Evolutionary conservation across 208 protist genomes (phyloP), one percentile per base, ranked within the genome.

Genomic region (Trypanosomatidae sp.): DNA sequence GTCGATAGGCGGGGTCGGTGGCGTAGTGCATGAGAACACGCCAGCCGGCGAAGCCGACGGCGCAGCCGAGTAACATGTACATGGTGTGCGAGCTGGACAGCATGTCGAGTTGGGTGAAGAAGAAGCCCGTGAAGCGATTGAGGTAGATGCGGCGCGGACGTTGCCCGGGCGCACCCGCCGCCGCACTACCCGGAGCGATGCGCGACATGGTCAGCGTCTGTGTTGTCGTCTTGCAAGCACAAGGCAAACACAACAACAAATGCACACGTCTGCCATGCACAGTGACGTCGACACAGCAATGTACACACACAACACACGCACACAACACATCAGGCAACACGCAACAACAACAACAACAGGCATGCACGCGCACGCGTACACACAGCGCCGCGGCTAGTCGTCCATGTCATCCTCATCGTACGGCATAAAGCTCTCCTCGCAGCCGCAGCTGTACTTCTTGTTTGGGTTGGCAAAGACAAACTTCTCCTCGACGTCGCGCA

Each of bases 391-490:
- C 41, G 32, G 38, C 16, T 61, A 48, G 23, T 75, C 65, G 37
- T 75, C 66, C 43, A 80, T 27, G 42, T 92, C 76, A 43, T 89
- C 77, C 20, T 52, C 71, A 44, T 83, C 80, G 61, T 86, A 89
- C 4, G 84, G 84, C 84, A 93, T 93, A 51, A 98, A 98, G 42
- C 89, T 97, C 52, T 98, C 94, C 51, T 96, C 94, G 65, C 96
- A 98, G 13, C 95, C 96, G 65, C 96, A 98, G 8, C 71, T 72
- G 43, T 80, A 88, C 50, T 96, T 97, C 48, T 96, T 82, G 60
- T 97, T 98, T 1, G 96, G 96, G 56, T 98, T 98, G 39, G 81
- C 74, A 68, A 98, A 98, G 8, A 94, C 94, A 59, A 98, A 98
- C 56, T 97, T 95, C 45, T 93, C 81, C 53, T 90, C 81, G 11